Evolutionary conservation across 1,284 basidiomycete species (phyloP).

Genomic region (Ganoderma lingzhi): DNA sequence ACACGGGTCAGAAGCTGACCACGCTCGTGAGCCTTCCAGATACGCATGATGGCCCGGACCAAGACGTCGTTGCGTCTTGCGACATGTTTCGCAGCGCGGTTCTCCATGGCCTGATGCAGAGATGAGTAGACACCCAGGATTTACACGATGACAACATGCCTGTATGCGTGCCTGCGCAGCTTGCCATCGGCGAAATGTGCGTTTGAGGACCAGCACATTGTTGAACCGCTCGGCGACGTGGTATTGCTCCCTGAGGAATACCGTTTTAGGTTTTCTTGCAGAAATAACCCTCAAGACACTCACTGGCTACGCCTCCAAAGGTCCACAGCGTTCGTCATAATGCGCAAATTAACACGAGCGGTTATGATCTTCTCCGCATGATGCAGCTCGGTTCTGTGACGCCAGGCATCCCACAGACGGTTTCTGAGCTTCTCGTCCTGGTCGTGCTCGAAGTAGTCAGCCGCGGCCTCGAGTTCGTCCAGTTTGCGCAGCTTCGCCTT

Average conservation of each 20-base stretch:
- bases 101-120: slow-evolving; percentile 52
- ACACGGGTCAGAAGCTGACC: slow-evolving; percentile 68
- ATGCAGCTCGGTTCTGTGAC: slow-evolving; percentile 50
- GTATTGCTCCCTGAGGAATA: slow-evolving; percentile 49
- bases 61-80: slow-evolving; percentile 70
- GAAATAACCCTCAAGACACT: slow-evolving; percentile 35
- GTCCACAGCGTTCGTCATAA: slow-evolving; percentile 55
- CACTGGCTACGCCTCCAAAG: slow-evolving; percentile 67
- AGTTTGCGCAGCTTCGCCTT: slow-evolving; percentile 49
- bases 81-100: slow-evolving; percentile 63
- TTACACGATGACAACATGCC: slow-evolving; percentile 48
- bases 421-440: slow-evolving; percentile 47
- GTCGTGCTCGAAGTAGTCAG: slow-evolving; percentile 53
- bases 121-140: neutral
- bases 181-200: slow-evolving; percentile 63
- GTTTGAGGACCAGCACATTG: slow-evolving; percentile 53
- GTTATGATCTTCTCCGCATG: slow-evolving; percentile 53
- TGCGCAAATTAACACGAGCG: slow-evolving; percentile 53
- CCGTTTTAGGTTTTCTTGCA: slow-evolving; percentile 1
- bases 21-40: slow-evolving; percentile 79
- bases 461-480: slow-evolving; percentile 54
- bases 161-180: slow-evolving; percentile 54
- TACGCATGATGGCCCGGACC: slow-evolving; percentile 66
- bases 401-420: slow-evolving; percentile 65
- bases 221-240: slow-evolving; percentile 54